Conservation (phyloP, 2,329 filamentous ascomycete species). For the Diaporthe eres region DNA sequence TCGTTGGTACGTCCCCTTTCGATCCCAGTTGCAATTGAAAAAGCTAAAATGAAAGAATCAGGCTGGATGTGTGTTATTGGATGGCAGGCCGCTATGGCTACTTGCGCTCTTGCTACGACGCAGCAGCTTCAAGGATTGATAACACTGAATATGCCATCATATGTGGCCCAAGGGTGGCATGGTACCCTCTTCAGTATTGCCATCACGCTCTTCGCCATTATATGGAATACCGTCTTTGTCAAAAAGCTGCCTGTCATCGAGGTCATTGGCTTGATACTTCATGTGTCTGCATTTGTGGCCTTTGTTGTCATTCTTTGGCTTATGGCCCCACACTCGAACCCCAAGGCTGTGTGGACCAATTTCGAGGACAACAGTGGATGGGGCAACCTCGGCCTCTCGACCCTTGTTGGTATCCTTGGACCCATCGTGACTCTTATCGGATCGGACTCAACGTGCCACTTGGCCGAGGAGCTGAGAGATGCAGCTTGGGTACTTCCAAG, state of each 20-base stretch:
- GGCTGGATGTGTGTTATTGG: slow-evolving; percentile 26
- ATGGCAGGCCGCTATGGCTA: slow-evolving; percentile 18
- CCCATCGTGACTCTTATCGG: slow-evolving; percentile 17
- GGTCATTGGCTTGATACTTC: background rate
- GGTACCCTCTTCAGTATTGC: slow-evolving; percentile 14
- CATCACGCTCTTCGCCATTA: slow-evolving; percentile 1
- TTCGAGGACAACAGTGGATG: slow-evolving; percentile 17
- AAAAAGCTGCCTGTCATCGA: slow-evolving; percentile 6
- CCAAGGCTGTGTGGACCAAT: slow-evolving; percentile 3
- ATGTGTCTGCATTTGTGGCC: slow-evolving; percentile 2
- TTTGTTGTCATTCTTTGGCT: background rate
- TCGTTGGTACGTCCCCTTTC: background rate
- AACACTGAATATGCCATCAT: background rate
- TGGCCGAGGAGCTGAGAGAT: slow-evolving; percentile 23
- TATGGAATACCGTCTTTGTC: background rate
- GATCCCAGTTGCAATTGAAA: background rate
- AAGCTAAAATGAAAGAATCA: background rate
- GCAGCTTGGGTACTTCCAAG: slow-evolving; percentile 15
- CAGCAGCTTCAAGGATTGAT: slow-evolving; percentile 18
- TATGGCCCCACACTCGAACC: slow-evolving; percentile 3
- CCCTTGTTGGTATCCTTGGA: slow-evolving; percentile 16
- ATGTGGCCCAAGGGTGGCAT: slow-evolving; percentile 20
- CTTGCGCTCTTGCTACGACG: slow-evolving; percentile 16
- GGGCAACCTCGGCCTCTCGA: background rate
- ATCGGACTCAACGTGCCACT: slow-evolving; percentile 3